Conservation (phyloP, 2,329 filamentous ascomycete genomes). For the Rhynchosporium graminicola region DNA sequence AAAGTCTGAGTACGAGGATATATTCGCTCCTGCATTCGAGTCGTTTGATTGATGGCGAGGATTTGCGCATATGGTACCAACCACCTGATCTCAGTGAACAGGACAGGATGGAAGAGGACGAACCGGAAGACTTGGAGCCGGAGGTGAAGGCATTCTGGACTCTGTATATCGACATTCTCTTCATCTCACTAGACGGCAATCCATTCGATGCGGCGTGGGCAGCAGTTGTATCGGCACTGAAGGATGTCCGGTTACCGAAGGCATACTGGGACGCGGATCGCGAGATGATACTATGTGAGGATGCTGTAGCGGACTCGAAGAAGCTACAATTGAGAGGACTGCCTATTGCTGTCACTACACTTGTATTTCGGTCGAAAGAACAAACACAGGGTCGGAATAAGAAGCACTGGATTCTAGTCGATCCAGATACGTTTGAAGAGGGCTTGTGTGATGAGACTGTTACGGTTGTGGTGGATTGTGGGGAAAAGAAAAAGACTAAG, state of each 20-base stretch:
- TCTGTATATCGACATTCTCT: constrained; percentile 92
- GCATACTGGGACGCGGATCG: constrained; percentile 84
- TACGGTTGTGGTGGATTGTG: constrained; percentile 75
- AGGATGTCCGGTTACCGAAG: constrained; percentile 72
- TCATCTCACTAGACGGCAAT: constrained; percentile 90
- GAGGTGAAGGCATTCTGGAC: constrained; percentile 88
- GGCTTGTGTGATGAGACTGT: constrained; percentile 78
- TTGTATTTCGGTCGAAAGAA: constrained; percentile 68
- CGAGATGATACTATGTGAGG: constrained; percentile 76
- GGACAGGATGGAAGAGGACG: constrained; percentile 45
- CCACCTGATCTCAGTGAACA: constrained; percentile 50
- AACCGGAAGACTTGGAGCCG: constrained; percentile 40
- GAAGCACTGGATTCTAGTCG: constrained; percentile 75
- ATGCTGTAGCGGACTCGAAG: constrained; percentile 53
- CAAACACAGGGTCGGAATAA: constrained; percentile 48
- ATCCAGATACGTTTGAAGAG: constrained; percentile 91
- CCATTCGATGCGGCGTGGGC: constrained; percentile 91
- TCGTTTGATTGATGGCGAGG: constrained; percentile 61
- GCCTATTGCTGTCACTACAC: constrained; percentile 76
- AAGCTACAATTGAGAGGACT: constrained; percentile 62
- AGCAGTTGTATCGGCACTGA: constrained; percentile 77
- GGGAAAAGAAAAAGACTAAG: constrained; percentile 47
- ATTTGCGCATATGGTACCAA: constrained; percentile 73
- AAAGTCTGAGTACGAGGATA: constrained; percentile 77
- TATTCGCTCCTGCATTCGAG: constrained; percentile 74